phyloP scores from a whole-genome alignment of 768 basidiomycete species.

The Scleroderma bovista region DNA sequence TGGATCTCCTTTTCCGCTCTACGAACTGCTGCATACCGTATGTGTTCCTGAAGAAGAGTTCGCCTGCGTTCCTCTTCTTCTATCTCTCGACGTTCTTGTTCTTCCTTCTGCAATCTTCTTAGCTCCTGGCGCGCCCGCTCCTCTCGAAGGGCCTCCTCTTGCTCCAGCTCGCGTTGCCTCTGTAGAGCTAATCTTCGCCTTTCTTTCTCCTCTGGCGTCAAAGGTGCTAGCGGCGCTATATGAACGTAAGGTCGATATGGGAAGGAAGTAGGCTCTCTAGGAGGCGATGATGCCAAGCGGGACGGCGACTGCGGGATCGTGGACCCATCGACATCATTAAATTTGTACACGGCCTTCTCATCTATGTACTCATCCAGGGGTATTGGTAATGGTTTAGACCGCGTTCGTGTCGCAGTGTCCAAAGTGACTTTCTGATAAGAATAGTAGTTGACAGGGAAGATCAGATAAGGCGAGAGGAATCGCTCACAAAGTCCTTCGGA shows the following conservation, averaged over 20 bases:
- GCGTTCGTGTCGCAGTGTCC: not conserved
- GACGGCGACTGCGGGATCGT: not conserved
- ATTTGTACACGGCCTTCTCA: conserved; percentile 1
- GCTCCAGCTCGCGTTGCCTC: conserved; percentile 31
- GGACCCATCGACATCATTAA: not conserved
- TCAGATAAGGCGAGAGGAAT: too few relatives aligned
- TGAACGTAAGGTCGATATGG: conserved; percentile 2
- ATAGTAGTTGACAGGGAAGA: not conserved
- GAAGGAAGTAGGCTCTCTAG: conserved; percentile 1
- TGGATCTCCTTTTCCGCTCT: conserved; percentile 33
- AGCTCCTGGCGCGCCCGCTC: conserved; percentile 40
- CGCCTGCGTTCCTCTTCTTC: conserved; percentile 40
- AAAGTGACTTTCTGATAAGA: not conserved
- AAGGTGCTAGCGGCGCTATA: conserved; percentile 5
- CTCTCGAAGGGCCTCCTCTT: conserved; percentile 36
- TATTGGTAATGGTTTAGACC: conserved; percentile 18
- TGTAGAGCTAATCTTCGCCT: conserved; percentile 16
- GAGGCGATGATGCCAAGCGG: conserved; percentile 6
- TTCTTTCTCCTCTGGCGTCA: conserved; percentile 24
- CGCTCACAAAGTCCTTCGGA: not conserved
- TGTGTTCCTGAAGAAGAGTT: conserved; percentile 40
- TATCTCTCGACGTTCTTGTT: conserved; percentile 18
- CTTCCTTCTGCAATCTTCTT: conserved; percentile 21
- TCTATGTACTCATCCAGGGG: conserved; percentile 9
- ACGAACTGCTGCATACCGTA: conserved; percentile 32